Conservation (phyloP, 768 basidiomycete species). For the Amyloporia xantha region DNA sequence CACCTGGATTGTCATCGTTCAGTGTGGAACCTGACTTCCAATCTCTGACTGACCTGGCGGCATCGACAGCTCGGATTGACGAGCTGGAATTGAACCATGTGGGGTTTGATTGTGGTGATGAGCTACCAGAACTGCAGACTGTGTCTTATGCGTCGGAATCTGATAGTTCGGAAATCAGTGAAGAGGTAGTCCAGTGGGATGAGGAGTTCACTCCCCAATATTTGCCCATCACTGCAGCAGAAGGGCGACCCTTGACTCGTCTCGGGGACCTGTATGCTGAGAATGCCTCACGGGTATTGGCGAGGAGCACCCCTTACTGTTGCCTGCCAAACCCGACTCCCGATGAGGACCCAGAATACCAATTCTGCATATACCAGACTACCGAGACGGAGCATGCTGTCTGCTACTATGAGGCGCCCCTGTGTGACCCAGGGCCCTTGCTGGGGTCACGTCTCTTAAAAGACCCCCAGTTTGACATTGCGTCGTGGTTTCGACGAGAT, state of each 20-base stretch:
- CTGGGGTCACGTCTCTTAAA: background rate
- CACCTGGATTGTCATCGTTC: conserved; percentile 4
- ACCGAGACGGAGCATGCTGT: background rate
- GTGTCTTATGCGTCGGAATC: background rate
- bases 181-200: background rate
- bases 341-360: background rate
- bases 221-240: background rate
- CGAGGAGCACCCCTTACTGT: background rate
- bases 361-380: background rate
- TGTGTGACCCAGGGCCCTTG: background rate
- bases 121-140: background rate
- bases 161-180: background rate
- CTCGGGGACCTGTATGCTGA: background rate
- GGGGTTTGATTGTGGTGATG: background rate
- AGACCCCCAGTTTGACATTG: background rate
- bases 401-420: background rate
- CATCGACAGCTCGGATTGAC: background rate
- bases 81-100: background rate
- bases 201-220: background rate
- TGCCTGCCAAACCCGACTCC: background rate
- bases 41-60: background rate
- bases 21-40: background rate
- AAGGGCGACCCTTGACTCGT: background rate
- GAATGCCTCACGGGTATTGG: background rate
- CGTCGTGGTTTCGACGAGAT: background rate